These are phyloP conservation scores for Onygenales sp. DNA, from an alignment of 2,329 filamentous ascomycete species.

Conservation along the genomic window DNA sequence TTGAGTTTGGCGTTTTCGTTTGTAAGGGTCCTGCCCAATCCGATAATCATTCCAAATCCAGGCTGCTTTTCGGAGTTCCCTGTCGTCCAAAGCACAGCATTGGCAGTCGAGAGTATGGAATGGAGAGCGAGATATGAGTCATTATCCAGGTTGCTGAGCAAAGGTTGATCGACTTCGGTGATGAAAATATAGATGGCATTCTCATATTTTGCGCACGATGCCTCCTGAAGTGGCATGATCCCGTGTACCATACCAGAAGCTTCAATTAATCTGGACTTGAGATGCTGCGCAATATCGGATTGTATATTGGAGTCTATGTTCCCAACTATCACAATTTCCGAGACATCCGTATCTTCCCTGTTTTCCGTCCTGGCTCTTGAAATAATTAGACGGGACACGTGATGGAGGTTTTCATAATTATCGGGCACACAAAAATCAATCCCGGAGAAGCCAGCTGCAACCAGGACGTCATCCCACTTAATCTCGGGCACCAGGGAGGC, in stretches of 20 bases:
- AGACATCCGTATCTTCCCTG: conserved; percentile 6
- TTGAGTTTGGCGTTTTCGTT: conserved; percentile 5
- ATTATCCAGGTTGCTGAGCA: conserved; percentile 11
- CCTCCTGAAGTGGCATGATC: neutral
- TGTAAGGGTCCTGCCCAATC: conserved; percentile 10
- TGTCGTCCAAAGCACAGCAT: conserved; percentile 25
- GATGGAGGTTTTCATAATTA: conserved; percentile 2
- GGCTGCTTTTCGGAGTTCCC: neutral
- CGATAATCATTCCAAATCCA: conserved; percentile 1
- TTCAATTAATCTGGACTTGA: neutral
- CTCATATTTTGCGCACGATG: neutral
- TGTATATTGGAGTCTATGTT: neutral
- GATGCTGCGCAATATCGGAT: neutral
- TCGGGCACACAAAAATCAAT: conserved; percentile 9
- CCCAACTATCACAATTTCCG: neutral
- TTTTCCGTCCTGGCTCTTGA: conserved; percentile 5
- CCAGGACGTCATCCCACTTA: conserved; percentile 18
- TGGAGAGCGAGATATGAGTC: conserved; percentile 16
- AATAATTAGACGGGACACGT: conserved; percentile 8
- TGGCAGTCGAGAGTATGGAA: conserved; percentile 14
- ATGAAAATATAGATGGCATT: conserved; percentile 8
- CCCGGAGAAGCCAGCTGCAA: conserved; percentile 15
- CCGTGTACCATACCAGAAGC: neutral
- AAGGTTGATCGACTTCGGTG: conserved; percentile 10
- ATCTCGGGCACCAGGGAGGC: conserved; percentile 8